Base-by-base conservation (phyloP, 1,284 basidiomycete genomes). In the Trametes polyzona region DNA sequence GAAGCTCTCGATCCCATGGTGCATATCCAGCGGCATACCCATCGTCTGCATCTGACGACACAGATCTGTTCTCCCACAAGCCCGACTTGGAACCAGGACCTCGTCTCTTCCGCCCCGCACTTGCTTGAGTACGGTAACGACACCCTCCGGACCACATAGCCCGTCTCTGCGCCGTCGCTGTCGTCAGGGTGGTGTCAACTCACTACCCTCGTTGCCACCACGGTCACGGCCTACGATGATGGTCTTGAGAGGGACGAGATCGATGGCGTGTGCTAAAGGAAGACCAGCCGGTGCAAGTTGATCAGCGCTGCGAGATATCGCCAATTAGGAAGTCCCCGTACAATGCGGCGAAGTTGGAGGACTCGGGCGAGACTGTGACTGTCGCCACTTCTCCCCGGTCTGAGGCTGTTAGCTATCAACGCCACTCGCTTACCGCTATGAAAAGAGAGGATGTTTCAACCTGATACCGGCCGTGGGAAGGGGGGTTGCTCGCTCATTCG, bases 241-340 rank as follows among this genome's bases (percentile, higher is more conserved):
- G 37, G 24, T 10, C 46, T 21, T 1, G 62, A 57, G 5, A 55
- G 62, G 0, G 63, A 57, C 11, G 64, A 63, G 19, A 66, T 61
- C 1, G 67, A 64, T 2, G 68, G 66, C 0, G 66, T 42, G 29
- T 62, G 55, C 63, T 67, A 65, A 24, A 68, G 58, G 53, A 64
- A 71, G n/a, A n/a, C n/a, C 10, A 64, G 65, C 14, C 72, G 58
- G 47, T 72, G 68, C 24, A 72, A 60, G 42, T 66, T 67, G 70
- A 72, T 72, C 37, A 66, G 57, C 2, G 50, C 65, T 19, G 63
- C 60, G 21, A 67, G 59, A 55, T 67, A 71, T n/a, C n/a, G n/a
- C n/a, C n/a, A n/a, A n/a, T n/a, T n/a, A n/a, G n/a, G n/a, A n/a
- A n/a, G n/a, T n/a, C n/a, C n/a, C n/a, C n/a, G n/a, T n/a, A n/a